A percentile compares a stretch with the other conserved stretches of the same genome.
phyloP scores from a whole-genome alignment of 2,329 filamentous ascomycete genomes.

The Zelopaecilomyces penicillatus region DNA sequence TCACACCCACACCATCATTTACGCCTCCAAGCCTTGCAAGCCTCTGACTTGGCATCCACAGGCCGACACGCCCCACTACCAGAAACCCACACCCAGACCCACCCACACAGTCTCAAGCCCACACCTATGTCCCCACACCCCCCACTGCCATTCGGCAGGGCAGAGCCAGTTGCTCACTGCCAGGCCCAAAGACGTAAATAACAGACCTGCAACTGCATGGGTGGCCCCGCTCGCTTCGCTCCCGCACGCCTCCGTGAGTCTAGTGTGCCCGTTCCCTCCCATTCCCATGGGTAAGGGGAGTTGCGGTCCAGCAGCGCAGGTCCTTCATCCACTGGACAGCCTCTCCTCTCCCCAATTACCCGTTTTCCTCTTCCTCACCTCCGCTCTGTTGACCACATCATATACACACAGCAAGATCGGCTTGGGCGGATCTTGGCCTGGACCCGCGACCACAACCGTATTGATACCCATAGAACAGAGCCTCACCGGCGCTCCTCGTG shows the following conservation, averaged over 20 bases:
- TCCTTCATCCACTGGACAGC: slow-evolving; percentile 31
- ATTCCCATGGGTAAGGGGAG: slow-evolving; percentile 36
- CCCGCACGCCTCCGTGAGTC: slow-evolving; percentile 18
- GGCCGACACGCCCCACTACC: too few species aligned
- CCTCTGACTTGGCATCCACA: too few species aligned
- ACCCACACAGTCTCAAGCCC: neutral
- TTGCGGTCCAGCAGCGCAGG: slow-evolving; percentile 30
- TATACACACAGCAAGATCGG: slow-evolving; percentile 22
- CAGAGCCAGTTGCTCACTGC: neutral
- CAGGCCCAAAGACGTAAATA: slow-evolving; percentile 4
- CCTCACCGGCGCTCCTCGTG: slow-evolving; percentile 2
- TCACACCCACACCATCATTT: too few species aligned
- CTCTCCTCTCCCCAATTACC: slow-evolving; percentile 31
- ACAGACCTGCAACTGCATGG: slow-evolving; percentile 13
- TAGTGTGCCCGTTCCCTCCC: slow-evolving; percentile 29
- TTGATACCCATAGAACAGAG: slow-evolving; percentile 2
- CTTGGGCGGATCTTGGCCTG: slow-evolving; percentile 10
- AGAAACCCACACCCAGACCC: too few species aligned
- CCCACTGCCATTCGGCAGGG: slow-evolving; percentile 8
- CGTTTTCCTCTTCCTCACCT: slow-evolving; percentile 24
- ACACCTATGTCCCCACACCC: neutral
- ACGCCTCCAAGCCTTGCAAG: too few species aligned
- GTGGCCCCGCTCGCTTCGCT: slow-evolving; percentile 17
- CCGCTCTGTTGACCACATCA: slow-evolving; percentile 20
- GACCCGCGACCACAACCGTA: slow-evolving; percentile 1